phyloP scores from a whole-genome alignment of 169 alveolate species.

The Eimeria falciformis region DNA sequence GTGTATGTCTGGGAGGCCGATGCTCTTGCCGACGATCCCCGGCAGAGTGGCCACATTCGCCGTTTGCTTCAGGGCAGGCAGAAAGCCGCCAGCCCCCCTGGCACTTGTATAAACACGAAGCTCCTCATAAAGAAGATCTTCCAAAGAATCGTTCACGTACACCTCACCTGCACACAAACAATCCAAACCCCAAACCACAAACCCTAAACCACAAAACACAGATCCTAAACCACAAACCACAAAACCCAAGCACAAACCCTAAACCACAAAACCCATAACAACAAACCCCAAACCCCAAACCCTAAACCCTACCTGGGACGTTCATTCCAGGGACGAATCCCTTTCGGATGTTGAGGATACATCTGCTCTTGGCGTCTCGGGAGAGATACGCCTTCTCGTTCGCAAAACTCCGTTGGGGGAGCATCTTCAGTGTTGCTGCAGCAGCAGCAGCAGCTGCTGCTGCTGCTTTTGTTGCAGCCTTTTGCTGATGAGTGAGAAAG shows the following conservation, averaged over 20 bases:
- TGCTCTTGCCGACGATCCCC: slow-evolving; percentile 90
- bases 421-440: slow-evolving; percentile 2
- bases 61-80: slow-evolving; percentile 92
- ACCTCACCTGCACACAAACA: slow-evolving; percentile 53
- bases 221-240: slow-evolving; percentile 17
- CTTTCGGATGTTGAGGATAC: slow-evolving; percentile 55
- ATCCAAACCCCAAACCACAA: not conserved
- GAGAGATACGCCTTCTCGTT: slow-evolving; percentile 64
- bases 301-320: slow-evolving; percentile 84
- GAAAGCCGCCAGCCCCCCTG: slow-evolving; percentile 77
- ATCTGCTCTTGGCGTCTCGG: slow-evolving; percentile 3
- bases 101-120: slow-evolving; percentile 78
- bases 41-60: slow-evolving; percentile 93
- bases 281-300: too few species aligned
- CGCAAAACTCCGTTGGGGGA: slow-evolving; percentile 27
- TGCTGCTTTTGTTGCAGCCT: not conserved
- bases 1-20: slow-evolving; percentile 91
- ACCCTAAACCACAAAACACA: slow-evolving; percentile 12
- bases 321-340: slow-evolving; percentile 91
- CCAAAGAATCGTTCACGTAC: slow-evolving; percentile 86
- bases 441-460: slow-evolving; percentile 56
- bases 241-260: slow-evolving; percentile 11
- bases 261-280: slow-evolving; percentile 24
- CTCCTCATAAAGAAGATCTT: slow-evolving; percentile 85
- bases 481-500: too few species aligned